A percentile compares a stretch with the other conserved stretches of the same genome.
These are phyloP conservation scores for Beta corolliflora DNA, from an alignment of 179 eudicot genomes.

Conservation along the genomic window DNA sequence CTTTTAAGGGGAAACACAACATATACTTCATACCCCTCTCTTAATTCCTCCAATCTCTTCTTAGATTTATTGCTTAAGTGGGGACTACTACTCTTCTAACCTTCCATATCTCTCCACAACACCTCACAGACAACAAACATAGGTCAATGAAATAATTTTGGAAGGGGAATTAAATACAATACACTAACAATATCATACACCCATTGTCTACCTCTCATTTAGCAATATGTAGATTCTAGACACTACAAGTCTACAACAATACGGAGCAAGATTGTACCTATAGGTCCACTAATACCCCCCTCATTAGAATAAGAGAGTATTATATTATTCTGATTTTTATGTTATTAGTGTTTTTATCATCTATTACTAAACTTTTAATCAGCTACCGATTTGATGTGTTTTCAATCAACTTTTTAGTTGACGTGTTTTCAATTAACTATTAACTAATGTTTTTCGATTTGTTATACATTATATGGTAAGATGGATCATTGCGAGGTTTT, in stretches of 20 bases:
- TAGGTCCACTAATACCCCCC: conserved; percentile 22
- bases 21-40: conserved; percentile 15
- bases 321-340: too few species aligned
- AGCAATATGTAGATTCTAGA: conserved; percentile 34
- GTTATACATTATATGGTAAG: too few species aligned
- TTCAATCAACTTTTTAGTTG: too few species aligned
- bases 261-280: not conserved
- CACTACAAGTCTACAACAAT: conserved; percentile 15
- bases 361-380: too few species aligned
- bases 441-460: too few species aligned
- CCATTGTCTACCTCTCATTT: conserved; percentile 31
- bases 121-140: conserved; percentile 18
- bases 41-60: not conserved
- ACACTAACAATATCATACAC: conserved; percentile 3
- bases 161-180: conserved; percentile 8
- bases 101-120: conserved; percentile 23
- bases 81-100: conserved; percentile 23
- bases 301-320: too few species aligned
- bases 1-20: conserved; percentile 18
- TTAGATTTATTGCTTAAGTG: conserved; percentile 20
- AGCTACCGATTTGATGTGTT: too few species aligned
- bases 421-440: too few species aligned
- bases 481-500: too few species aligned
- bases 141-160: conserved; percentile 16
- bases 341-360: too few species aligned